Evolutionary conservation across 768 basidiomycete genomes (phyloP).

Genomic region (Rubroboletus pulcherrimus): DNA sequence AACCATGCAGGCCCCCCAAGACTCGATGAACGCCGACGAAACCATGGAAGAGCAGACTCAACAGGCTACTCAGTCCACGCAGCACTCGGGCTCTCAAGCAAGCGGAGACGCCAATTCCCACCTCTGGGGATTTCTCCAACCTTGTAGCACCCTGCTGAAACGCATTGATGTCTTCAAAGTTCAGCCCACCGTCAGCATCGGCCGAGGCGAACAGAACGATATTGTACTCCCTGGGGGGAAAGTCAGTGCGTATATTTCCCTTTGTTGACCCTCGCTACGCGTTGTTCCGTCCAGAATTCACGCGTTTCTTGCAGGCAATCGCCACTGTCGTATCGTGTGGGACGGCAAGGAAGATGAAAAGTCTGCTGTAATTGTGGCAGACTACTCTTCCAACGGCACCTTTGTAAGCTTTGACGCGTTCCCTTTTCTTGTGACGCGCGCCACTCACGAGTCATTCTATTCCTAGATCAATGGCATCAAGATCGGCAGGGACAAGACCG

Average conservation of each 20-base stretch:
- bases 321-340: slow-evolving; percentile 37
- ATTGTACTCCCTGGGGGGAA: slow-evolving; percentile 65
- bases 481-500: slow-evolving; percentile 38
- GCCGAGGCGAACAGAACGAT: slow-evolving; percentile 48
- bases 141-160: slow-evolving; percentile 48
- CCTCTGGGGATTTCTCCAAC: slow-evolving; percentile 72
- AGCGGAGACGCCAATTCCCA: slow-evolving; percentile 24
- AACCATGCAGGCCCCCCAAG: slow-evolving; percentile 19
- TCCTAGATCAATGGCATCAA: slow-evolving; percentile 38
- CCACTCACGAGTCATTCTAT: slow-evolving; percentile 5
- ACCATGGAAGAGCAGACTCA: slow-evolving; percentile 33
- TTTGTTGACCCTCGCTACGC: slow-evolving; percentile 8
- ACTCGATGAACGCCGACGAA: slow-evolving; percentile 27
- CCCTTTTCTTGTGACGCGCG: neutral
- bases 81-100: slow-evolving; percentile 31
- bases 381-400: slow-evolving; percentile 44
- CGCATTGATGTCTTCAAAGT: slow-evolving; percentile 63
- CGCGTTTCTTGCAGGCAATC: slow-evolving; percentile 36
- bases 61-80: slow-evolving; percentile 40
- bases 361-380: slow-evolving; percentile 33
- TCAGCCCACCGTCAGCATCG: slow-evolving; percentile 47
- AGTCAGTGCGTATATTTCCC: slow-evolving; percentile 53
- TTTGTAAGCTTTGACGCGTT: slow-evolving; percentile 31
- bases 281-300: slow-evolving; percentile 13
- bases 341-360: slow-evolving; percentile 31